Evolutionary conservation across 306 rosid species (phyloP).

Genomic region (Lablab purpureus): DNA sequence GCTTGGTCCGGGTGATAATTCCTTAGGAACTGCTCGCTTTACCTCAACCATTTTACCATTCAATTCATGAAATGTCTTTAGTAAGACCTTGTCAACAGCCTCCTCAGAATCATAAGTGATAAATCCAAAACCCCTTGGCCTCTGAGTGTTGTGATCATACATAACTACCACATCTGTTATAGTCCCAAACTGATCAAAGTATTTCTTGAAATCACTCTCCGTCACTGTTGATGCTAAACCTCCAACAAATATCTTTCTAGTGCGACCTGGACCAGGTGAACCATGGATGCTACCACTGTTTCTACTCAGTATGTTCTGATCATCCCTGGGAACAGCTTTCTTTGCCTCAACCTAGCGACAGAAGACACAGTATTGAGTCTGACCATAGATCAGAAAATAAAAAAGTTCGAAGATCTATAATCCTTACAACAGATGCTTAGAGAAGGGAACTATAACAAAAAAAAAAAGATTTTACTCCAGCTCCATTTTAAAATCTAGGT

Average conservation of each 20-base stretch:
- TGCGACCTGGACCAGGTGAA: constrained; percentile 93
- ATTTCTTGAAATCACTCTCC: constrained; percentile 91
- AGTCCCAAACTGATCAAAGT: constrained; percentile 96
- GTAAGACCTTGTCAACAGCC: constrained; percentile 90
- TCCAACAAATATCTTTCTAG: constrained; percentile 97
- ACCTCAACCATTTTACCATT: constrained; percentile 99
- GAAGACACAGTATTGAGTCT: constrained; percentile 34
- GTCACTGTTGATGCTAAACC: constrained; percentile 98
- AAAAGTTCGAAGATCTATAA: neutral
- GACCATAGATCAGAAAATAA: constrained; percentile 20
- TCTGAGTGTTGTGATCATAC: constrained; percentile 99
- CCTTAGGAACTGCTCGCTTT: constrained; percentile 99
- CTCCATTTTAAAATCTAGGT: constrained; percentile 43
- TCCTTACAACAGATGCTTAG: constrained; percentile 28
- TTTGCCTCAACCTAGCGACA: constrained; percentile 90
- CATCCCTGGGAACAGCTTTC: constrained; percentile 99
- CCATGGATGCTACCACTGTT: constrained; percentile 82
- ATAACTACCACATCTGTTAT: constrained; percentile 98
- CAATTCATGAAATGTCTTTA: constrained; percentile 89
- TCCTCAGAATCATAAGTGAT: constrained; percentile 97
- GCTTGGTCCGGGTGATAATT: constrained; percentile 88
- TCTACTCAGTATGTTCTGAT: constrained; percentile 83
- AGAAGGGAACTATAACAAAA: constrained; percentile 30
- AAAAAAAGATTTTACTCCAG: constrained; percentile 1
- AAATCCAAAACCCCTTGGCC: constrained; percentile 98